These are phyloP conservation scores for Metarhizium sp. DNA, from an alignment of 2,329 filamentous ascomycete genomes.

Conservation along the genomic window DNA sequence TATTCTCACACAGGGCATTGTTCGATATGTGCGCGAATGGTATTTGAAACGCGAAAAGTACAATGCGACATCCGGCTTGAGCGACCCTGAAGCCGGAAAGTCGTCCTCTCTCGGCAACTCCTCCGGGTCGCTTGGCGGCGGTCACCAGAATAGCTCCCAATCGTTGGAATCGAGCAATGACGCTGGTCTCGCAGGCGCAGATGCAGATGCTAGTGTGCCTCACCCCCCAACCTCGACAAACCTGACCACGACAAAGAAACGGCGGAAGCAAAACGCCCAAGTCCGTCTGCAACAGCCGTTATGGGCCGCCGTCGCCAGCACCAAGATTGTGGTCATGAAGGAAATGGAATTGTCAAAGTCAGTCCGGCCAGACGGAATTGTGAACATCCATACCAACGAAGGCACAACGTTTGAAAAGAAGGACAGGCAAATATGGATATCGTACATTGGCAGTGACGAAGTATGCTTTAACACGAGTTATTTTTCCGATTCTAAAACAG, in stretches of 20 bases:
- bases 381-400: constrained; percentile 67
- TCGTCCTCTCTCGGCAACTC: constrained; percentile 21
- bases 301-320: constrained; percentile 90
- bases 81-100: constrained; percentile 57
- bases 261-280: constrained; percentile 83
- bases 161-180: constrained; percentile 7
- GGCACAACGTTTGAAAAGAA: constrained; percentile 64
- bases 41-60: constrained; percentile 52
- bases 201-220: constrained; percentile 33
- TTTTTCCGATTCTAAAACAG: constrained; percentile 37
- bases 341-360: constrained; percentile 78
- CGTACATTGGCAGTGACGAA: constrained; percentile 68
- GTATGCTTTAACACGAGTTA: constrained; percentile 67
- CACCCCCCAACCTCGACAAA: constrained; percentile 23
- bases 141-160: constrained; percentile 8
- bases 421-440: constrained; percentile 70
- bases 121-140: constrained; percentile 15
- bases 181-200: constrained; percentile 40
- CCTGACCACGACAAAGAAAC: constrained; percentile 57
- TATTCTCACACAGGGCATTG: constrained; percentile 63
- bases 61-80: constrained; percentile 36
- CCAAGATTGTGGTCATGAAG: constrained; percentile 92
- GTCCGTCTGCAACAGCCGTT: constrained; percentile 85
- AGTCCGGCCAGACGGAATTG: constrained; percentile 56
- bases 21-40: constrained; percentile 62